Conservation (phyloP, 225 moss, liverwort and hornwort species). For the Thuidium tamariscinum region DNA sequence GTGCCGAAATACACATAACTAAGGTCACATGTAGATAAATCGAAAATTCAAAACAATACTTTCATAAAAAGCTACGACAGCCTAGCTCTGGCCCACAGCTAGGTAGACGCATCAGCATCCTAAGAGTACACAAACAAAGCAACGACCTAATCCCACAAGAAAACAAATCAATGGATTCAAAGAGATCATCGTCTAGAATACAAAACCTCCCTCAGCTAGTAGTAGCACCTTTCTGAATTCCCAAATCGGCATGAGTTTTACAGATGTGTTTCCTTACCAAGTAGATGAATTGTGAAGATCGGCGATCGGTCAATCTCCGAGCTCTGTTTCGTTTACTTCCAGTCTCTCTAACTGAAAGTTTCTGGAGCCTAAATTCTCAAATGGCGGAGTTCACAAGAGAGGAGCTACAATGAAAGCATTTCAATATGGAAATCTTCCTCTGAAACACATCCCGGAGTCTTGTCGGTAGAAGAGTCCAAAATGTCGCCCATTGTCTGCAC, state of each 20-base stretch:
- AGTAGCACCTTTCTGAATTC: background rate
- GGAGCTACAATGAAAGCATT: background rate
- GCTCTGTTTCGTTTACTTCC: too few relatives aligned
- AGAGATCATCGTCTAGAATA: background rate
- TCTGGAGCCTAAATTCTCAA: background rate
- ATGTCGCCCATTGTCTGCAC: background rate
- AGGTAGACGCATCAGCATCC: background rate
- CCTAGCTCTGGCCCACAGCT: background rate
- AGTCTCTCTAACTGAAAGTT: background rate
- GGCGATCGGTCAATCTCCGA: background rate
- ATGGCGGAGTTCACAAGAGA: too few relatives aligned
- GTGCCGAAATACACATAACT: background rate
- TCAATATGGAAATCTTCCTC: background rate
- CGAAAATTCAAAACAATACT: background rate
- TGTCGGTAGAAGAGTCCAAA: background rate
- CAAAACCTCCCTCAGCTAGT: background rate
- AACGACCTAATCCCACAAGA: background rate
- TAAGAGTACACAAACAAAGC: background rate
- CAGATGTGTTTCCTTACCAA: background rate
- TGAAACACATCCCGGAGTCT: background rate
- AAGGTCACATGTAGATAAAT: background rate
- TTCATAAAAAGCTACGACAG: background rate
- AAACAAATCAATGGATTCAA: background rate
- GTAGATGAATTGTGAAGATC: background rate
- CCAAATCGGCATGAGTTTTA: background rate